Evolutionary conservation across 331 rosid species (phyloP), one percentile per base, ranked within the genome.

Genomic region (Quercus lobata): DNA sequence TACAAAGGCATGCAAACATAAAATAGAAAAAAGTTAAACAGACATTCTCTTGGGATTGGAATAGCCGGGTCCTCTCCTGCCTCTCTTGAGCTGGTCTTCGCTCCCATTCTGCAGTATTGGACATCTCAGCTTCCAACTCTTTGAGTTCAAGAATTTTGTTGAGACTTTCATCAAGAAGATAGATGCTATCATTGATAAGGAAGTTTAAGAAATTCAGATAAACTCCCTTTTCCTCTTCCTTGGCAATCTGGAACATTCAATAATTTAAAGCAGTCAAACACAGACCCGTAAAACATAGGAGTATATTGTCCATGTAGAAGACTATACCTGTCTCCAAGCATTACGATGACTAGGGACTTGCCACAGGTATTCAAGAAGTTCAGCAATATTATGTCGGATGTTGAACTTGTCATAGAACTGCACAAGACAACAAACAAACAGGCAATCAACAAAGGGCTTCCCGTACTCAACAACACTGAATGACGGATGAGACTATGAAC

Each of bases 91-190:
- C 93, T 70, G 99, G 90, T 32, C 98, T 87, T 16, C 37, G 87
- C 86, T 96, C 99, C 99, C 99, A 96, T 76, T 93, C 99, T 52
- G 79, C 84, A 4, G 91, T 92, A 86, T 93, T 96, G 44, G 98
- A 89, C 99, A 96, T 96, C 90, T 96, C 99, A 71, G 98, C 98
- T 82, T 96, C 99, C 80, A 93, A 88, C 85, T 88, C 98, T 89
- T 93, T 96, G 74, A 89, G 93, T 87, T 93, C 97, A 72, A 96
- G 99, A 89, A 96, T 96, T 87, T 93, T 96, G 88, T 96, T 96
- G 65, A 96, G 89, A 88, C 99, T 96, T 87, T 93, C 98, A 58
- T 96, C 98, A 57, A 96, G 95, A 84, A 96, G 99, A 86, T 86
- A 96, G 76, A 96, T 96, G 82, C 99, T 96, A 87, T 96, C 99